Evolutionary conservation across 2,329 filamentous ascomycete species (phyloP), one percentile per base, ranked within the genome.

Genomic region (Lecanicillium sp.): DNA sequence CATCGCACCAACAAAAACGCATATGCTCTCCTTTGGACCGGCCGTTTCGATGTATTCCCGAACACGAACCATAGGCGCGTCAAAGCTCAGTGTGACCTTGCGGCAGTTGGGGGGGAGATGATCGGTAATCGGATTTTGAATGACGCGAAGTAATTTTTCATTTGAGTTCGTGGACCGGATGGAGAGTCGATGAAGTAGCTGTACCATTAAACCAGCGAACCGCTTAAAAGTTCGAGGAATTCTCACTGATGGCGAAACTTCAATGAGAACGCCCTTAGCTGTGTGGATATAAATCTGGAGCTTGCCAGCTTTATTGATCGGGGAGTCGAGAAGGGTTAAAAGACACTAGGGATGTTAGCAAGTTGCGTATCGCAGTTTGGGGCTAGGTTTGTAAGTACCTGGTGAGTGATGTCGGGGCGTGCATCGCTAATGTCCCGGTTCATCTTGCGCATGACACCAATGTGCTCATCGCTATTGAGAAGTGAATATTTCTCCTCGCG

Each of bases 391-490:
- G 25, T 17, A n/a, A 62, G 77, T 56, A 70, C 90, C 87, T 97
- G 92, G 62, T 98, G 92, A 33, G 92, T 95, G 56, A 98, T 98
- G 64, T 98, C 92, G 32, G 92, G 92, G 51, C 92, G 81, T 44
- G 92, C 92, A 65, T 98, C 92, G 61, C 89, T 96, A 49, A 98
- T 97, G 60, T 98, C 92, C 52, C 92, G 78, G 61, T 94, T 94
- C 90, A 97, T 97, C 72, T 97, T 98, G 56, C 92, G 84, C 88
- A 98, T 95, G 49, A 97, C 85, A 46, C 92, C 92, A 51, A 98
- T 98, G 61, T 98, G 92, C 66, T 98, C 92, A 58, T 98, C 92
- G 64, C 89, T 96, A 72, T 98, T 98, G 56, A 98, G 80, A 37
- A 98, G 72, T 45, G 90, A 94, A 66, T 94, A 98, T 64, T 97